A percentile compares a stretch with the other conserved stretches of the same genome.
Conservation (phyloP, 2,329 filamentous ascomycete genomes). For the Plenodomus biglobosus region DNA sequence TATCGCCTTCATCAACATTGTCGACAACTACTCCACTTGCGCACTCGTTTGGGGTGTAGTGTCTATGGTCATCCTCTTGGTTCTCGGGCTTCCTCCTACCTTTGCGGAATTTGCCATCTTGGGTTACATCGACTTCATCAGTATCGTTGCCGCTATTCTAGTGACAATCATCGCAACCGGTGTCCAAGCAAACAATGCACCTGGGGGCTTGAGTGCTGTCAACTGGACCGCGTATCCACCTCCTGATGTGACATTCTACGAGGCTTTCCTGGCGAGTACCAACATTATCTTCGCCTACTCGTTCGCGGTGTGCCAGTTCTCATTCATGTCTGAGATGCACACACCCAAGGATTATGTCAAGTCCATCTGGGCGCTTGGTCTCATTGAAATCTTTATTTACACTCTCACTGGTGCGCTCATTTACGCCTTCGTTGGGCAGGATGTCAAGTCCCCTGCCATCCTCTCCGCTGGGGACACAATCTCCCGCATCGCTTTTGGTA, state of each 20-base stretch:
- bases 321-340: conserved; percentile 67
- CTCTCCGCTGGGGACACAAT: conserved; percentile 61
- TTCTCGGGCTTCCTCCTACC: conserved; percentile 64
- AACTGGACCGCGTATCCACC: conserved; percentile 41
- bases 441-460: conserved; percentile 65
- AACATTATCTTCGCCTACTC: conserved; percentile 38
- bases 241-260: conserved; percentile 61
- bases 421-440: conserved; percentile 66
- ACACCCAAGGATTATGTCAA: conserved; percentile 64
- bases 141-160: conserved; percentile 65
- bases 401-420: conserved; percentile 69
- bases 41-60: conserved; percentile 66
- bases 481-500: conserved; percentile 70
- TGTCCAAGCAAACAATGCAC: conserved; percentile 34
- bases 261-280: conserved; percentile 54
- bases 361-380: conserved; percentile 57
- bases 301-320: conserved; percentile 70
- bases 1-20: conserved; percentile 65
- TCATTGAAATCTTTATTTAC: conserved; percentile 63
- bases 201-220: conserved; percentile 29
- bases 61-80: conserved; percentile 61
- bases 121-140: conserved; percentile 58
- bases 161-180: conserved; percentile 71
- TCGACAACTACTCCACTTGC: conserved; percentile 61
- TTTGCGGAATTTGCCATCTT: conserved; percentile 65